These are phyloP conservation scores for Yarrowia deformans DNA, from an alignment of 805 yeast species.

Conservation along the genomic window DNA sequence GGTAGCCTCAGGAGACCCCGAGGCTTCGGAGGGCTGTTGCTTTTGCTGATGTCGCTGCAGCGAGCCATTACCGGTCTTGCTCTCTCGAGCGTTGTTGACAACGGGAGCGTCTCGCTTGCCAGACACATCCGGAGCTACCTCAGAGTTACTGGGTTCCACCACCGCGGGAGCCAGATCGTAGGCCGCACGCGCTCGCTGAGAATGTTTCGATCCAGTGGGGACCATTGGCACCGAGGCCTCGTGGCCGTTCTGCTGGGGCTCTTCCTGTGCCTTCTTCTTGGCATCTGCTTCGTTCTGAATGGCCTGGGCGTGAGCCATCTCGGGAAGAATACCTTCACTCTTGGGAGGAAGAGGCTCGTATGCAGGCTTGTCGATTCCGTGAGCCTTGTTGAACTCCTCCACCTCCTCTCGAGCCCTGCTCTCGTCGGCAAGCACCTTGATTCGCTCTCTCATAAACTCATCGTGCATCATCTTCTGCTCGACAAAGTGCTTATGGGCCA, in stretches of 20 bases:
- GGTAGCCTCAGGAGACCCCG: background rate
- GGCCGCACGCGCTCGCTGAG: background rate
- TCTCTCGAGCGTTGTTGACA: slow-evolving; percentile 11
- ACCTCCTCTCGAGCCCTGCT: slow-evolving; percentile 26
- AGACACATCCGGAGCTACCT: slow-evolving; percentile 19
- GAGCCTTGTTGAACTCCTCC: slow-evolving; percentile 26
- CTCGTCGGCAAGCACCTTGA: slow-evolving; percentile 20
- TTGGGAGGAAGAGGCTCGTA: slow-evolving; percentile 19
- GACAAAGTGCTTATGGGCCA: slow-evolving; percentile 2
- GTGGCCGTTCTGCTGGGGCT: background rate
- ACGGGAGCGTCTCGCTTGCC: slow-evolving; percentile 3
- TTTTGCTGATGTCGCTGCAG: background rate
- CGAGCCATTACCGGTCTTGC: background rate
- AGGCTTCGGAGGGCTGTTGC: background rate
- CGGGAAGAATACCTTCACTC: slow-evolving; percentile 23
- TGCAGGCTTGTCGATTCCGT: slow-evolving; percentile 14
- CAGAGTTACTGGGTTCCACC: background rate
- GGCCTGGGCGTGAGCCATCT: slow-evolving; percentile 24
- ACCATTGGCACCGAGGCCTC: background rate
- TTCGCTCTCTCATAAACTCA: slow-evolving; percentile 26
- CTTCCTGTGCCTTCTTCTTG: background rate
- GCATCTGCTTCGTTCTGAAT: slow-evolving; percentile 6
- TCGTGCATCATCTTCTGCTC: slow-evolving; percentile 36
- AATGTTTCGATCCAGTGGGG: slow-evolving; percentile 4
- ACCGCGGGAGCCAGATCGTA: background rate